Conservation (phyloP, 345 rosid species). For the Ceriops zippeliana region DNA sequence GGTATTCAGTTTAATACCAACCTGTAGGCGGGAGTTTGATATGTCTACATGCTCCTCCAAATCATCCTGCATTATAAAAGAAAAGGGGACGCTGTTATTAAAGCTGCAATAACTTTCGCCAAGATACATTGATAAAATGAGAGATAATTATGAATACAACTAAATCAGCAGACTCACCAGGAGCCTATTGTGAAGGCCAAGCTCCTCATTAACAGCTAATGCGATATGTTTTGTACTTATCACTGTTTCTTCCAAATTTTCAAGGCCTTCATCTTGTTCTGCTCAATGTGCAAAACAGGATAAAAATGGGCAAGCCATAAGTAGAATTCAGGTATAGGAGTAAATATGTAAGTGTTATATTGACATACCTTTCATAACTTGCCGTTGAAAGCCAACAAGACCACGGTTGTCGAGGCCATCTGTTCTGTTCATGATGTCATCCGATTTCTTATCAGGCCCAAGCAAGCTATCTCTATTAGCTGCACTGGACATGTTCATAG, state of each 20-base stretch:
- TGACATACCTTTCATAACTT: background rate
- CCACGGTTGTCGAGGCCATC: background rate
- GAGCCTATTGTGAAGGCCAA: conserved; percentile 1
- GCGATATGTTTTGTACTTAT: background rate
- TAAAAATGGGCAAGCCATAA: background rate
- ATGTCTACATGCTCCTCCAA: background rate
- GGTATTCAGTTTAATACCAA: background rate
- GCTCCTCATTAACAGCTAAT: background rate
- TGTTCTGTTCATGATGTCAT: background rate
- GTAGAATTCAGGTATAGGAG: too few species aligned
- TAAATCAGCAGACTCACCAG: background rate
- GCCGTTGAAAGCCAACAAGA: conserved; percentile 1
- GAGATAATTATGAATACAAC: background rate
- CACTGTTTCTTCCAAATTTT: background rate
- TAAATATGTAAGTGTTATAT: background rate
- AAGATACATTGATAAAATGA: background rate
- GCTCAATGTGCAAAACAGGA: background rate
- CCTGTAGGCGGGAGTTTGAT: conserved; percentile 1
- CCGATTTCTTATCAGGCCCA: background rate
- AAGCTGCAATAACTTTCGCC: background rate
- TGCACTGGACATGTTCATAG: background rate
- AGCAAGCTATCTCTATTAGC: background rate
- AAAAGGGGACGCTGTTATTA: background rate
- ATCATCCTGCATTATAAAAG: conserved; percentile 4
- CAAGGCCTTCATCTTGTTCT: conserved; percentile 1